Evolutionary conservation across 768 basidiomycete genomes (phyloP).

Genomic region (Boletus rufocinnamomeus): DNA sequence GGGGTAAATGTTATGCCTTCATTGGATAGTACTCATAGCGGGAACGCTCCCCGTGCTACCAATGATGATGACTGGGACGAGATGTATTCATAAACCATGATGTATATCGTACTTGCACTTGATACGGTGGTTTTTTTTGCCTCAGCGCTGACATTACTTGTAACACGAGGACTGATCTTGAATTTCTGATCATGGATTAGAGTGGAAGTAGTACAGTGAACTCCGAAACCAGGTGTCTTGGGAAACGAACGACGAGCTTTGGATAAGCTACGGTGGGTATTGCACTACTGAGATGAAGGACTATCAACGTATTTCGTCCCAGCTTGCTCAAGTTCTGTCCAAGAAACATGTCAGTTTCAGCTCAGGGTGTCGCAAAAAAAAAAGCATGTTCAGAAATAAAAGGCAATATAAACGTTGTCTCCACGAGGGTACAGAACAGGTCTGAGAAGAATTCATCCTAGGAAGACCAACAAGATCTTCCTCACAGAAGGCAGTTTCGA

Average conservation of each 20-base stretch:
- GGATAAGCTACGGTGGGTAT: background rate
- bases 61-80: slow-evolving; percentile 64
- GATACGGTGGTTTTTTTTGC: too few species aligned
- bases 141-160: background rate
- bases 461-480: slow-evolving; percentile 1
- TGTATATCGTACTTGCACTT: background rate
- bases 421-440: slow-evolving; percentile 34
- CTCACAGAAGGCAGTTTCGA: background rate
- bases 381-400: slow-evolving; percentile 18
- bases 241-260: background rate
- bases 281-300: background rate
- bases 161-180: background rate
- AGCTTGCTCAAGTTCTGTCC: slow-evolving; percentile 1
- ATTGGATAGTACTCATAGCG: slow-evolving; percentile 9
- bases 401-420: slow-evolving; percentile 30
- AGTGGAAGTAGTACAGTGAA: background rate
- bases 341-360: slow-evolving; percentile 9
- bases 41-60: slow-evolving; percentile 25
- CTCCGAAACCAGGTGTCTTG: background rate
- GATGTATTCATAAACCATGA: slow-evolving; percentile 50
- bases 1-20: slow-evolving; percentile 23
- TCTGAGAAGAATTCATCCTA: slow-evolving; percentile 30
- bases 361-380: background rate
- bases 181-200: background rate
- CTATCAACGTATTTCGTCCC: background rate